Evolutionary conservation across 2,329 filamentous ascomycete species (phyloP).

Genomic region (Ascocoryne sarcoides): DNA sequence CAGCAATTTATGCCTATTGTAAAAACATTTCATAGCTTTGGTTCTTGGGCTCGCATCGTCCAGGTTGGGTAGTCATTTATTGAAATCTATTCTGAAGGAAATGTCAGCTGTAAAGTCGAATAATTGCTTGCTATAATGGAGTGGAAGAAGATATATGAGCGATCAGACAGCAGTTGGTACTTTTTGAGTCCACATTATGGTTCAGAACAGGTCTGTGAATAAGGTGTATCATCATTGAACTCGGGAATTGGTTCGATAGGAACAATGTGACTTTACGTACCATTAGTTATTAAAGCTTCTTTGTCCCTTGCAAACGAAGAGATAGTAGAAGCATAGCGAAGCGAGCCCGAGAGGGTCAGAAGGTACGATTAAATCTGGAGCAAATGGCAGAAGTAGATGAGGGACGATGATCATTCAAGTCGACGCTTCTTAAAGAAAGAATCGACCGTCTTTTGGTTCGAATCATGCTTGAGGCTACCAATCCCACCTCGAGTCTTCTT

Average conservation of each 20-base stretch:
- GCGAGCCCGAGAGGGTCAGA: not conserved
- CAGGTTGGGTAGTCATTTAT: no score
- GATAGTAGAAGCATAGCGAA: no score
- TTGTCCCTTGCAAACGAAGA: not conserved
- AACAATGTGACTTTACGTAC: constrained; percentile 31
- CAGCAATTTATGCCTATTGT: no score
- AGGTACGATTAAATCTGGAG: not conserved
- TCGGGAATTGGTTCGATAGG: constrained; percentile 10
- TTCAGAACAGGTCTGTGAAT: constrained; percentile 85
- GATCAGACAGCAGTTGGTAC: constrained; percentile 80
- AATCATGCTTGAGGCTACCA: constrained; percentile 68
- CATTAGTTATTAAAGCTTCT: constrained; percentile 20
- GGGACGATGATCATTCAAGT: constrained; percentile 10
- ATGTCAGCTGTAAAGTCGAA: no score
- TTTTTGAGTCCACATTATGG: constrained; percentile 56
- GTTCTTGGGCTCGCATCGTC: no score
- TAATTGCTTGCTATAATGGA: no score
- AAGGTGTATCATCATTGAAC: constrained; percentile 60
- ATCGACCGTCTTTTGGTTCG: constrained; percentile 65
- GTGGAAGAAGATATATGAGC: no score
- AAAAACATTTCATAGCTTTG: no score
- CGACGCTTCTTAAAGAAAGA: constrained; percentile 63
- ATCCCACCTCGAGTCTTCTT: constrained; percentile 77
- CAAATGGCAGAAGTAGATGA: not conserved
- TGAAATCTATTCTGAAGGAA: no score